Percentiles rank a stretch among this genome's conserved stretches.
Conservation (phyloP, 192 early-diverging fungal genomes). For the Piromyces sp. region DNA sequence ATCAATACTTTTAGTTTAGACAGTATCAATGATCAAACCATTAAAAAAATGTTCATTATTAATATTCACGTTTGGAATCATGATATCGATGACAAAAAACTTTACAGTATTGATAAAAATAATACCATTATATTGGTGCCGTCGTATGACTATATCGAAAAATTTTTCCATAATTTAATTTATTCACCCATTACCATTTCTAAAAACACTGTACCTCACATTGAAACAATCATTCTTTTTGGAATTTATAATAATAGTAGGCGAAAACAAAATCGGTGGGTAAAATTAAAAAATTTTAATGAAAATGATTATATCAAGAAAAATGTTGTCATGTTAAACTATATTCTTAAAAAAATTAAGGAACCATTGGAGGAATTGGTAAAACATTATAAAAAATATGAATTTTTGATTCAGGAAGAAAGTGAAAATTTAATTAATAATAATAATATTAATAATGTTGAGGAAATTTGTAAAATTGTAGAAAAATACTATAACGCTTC, state of each 20-base stretch:
- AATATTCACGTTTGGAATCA: neutral
- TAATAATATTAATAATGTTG: neutral
- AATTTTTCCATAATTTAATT: neutral
- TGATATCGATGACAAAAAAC: neutral
- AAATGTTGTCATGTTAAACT: neutral
- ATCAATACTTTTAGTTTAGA: neutral
- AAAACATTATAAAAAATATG: neutral
- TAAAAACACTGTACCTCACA: neutral
- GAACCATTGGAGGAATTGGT: neutral
- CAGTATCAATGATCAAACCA: neutral
- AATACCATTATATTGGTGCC: neutral
- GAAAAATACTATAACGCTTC: neutral
- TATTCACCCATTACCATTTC: neutral
- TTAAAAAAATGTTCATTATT: neutral
- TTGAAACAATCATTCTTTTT: neutral
- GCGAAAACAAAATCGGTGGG: neutral
- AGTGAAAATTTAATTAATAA: neutral
- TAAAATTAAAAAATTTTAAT: neutral
- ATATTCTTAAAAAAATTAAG: neutral
- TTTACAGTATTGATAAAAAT: too few relatives aligned
- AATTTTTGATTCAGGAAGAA: neutral
- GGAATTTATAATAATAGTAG: neutral
- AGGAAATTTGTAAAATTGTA: neutral
- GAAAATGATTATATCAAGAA: neutral
- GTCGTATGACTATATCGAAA: neutral